Evolutionary conservation across 108 stramenopile species (phyloP).

Genomic region (Fragilaria crotonensis): DNA sequence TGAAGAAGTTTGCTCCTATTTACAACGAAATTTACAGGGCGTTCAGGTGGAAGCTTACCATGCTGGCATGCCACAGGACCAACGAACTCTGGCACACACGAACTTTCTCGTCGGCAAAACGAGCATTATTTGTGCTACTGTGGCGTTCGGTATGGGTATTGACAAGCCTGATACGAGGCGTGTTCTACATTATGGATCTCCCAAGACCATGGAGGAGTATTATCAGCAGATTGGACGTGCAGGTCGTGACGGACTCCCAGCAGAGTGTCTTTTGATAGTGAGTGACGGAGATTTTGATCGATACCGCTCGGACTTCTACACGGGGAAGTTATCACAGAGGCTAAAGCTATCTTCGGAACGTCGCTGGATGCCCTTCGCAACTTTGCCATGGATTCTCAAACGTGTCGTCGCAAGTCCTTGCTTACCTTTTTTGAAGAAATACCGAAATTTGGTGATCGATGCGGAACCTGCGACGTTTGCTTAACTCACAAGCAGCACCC

Average conservation of each 20-base stretch:
- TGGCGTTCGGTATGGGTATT: constrained; percentile 98
- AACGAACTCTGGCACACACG: constrained; percentile 52
- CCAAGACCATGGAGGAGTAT: constrained; percentile 91
- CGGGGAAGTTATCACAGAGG: constrained; percentile 37
- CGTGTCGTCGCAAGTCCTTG: constrained; percentile 56
- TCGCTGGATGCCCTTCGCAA: constrained; percentile 48
- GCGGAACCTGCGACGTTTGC: constrained; percentile 80
- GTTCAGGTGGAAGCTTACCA: constrained; percentile 53
- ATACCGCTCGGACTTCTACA: constrained; percentile 71
- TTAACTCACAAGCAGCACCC: constrained; percentile 18
- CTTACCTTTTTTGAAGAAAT: constrained; percentile 71
- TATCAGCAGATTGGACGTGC: constrained; percentile 97
- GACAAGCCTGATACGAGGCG: constrained; percentile 66
- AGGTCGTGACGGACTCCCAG: constrained; percentile 85
- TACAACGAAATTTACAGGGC: constrained; percentile 19
- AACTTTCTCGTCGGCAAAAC: constrained; percentile 75
- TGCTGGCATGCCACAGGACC: constrained; percentile 59
- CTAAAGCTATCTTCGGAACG: constrained; percentile 21
- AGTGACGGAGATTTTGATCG: constrained; percentile 54
- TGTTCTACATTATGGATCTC: constrained; percentile 85
- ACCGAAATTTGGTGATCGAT: constrained; percentile 57
- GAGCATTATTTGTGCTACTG: constrained; percentile 86
- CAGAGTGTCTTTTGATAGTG: constrained; percentile 63
- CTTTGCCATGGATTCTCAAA: constrained; percentile 41
- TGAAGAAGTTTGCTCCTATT: constrained; percentile 33